Evolutionary conservation across 2,329 filamentous ascomycete species (phyloP), one percentile per base, ranked within the genome.

Genomic region (Aureobasidium sp.): DNA sequence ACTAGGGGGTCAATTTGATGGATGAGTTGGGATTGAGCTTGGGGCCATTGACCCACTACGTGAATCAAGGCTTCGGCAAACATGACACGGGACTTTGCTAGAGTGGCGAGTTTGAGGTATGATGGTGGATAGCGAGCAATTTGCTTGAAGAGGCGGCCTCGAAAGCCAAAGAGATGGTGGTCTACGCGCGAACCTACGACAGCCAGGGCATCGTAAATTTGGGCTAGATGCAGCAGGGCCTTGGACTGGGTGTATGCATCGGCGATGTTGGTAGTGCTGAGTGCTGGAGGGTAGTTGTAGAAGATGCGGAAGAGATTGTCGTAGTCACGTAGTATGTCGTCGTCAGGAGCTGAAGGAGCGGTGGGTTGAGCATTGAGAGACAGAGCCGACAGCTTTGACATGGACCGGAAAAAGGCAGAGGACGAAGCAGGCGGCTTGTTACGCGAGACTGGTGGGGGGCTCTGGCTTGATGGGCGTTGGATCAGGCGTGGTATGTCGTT

Each of bases 281-380:
- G 79, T 0, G 82, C 66, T 0, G 91, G 91, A 0, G 89, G 75
- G 67, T 94, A 88, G 68, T 96, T 95, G 76, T 97, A 97, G 74
- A 96, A 95, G 57, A 93, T 86, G 62, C 90, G 87, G 68, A 97
- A 94, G 19, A 97, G 78, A 67, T 96, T 96, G 67, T 95, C 90
- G 69, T 97, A 96, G 71, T 96, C 88, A 61, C 88, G 87, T 41
- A 96, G 77, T 19, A 90, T 79, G 59, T 94, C 88, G 62, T 88
- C 77, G 38, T 75, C 71, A 16, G 74, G 75, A 51, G 88, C 81
- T 41, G 80, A 77, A 12, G 60, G 56, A 2, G 61, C 57, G 21
- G 63, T 63, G 3, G 68, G 60, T n/a, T 53, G 47, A 12, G 12
- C 77, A 79, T 64, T 69, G 56, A 78, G 65, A 61, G 76, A 71